phyloP scores from a whole-genome alignment of 345 rosid genomes.

The Erodium maritimum region DNA sequence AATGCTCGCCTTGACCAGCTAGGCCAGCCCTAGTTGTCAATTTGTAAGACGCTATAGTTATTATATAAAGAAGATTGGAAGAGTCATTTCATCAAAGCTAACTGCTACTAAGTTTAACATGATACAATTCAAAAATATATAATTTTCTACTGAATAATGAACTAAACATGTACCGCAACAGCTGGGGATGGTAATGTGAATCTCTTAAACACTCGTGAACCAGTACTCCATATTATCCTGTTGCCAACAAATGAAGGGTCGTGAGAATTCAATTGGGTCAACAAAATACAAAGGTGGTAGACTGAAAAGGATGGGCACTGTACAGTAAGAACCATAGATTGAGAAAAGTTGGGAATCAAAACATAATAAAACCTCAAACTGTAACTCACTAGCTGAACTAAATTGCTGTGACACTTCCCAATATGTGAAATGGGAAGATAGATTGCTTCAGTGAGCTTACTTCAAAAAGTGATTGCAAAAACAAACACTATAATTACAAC shows the following conservation, averaged over 20 bases:
- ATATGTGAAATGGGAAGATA: not conserved
- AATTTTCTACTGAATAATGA: too few relatives aligned
- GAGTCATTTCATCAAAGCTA: not conserved
- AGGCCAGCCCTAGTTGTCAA: too few relatives aligned
- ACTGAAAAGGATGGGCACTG: too few relatives aligned
- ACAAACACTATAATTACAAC: too few relatives aligned
- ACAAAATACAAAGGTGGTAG: too few relatives aligned
- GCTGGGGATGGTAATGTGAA: conserved; percentile 53
- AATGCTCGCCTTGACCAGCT: too few relatives aligned
- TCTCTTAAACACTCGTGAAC: conserved; percentile 59
- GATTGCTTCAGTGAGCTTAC: not conserved
- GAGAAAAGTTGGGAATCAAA: not conserved
- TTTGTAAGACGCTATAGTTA: too few relatives aligned
- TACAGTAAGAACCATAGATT: not conserved
- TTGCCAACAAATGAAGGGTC: not conserved
- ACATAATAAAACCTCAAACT: too few relatives aligned
- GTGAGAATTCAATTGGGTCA: not conserved
- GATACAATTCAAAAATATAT: not conserved
- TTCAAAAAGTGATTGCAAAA: not conserved
- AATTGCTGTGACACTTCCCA: not conserved
- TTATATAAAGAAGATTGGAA: not conserved
- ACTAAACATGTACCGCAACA: conserved; percentile 33
- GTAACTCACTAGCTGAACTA: not conserved
- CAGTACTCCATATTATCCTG: conserved; percentile 63
- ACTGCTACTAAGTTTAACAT: not conserved